phyloP scores from a whole-genome alignment of 1,139 yeast genomes.

The Spathaspora jeffriesii region DNA sequence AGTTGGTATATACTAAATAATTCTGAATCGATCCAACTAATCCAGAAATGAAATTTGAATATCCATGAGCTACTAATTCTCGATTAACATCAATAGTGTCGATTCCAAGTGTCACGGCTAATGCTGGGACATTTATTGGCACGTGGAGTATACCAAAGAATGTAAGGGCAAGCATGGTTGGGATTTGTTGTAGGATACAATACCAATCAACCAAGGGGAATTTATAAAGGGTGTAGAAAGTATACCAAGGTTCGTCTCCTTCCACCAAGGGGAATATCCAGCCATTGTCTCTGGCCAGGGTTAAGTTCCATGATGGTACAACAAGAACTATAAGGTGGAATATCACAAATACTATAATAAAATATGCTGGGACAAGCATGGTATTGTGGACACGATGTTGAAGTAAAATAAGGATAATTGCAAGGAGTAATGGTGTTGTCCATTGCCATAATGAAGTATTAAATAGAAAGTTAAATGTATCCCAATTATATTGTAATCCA shows the following conservation, averaged over 20 bases:
- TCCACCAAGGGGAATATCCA: slow-evolving; percentile 81
- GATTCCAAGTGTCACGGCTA: slow-evolving; percentile 88
- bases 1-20: slow-evolving; percentile 91
- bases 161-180: slow-evolving; percentile 94
- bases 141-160: slow-evolving; percentile 96
- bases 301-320: slow-evolving; percentile 66
- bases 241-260: slow-evolving; percentile 82
- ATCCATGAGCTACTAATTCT: slow-evolving; percentile 93
- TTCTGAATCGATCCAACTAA: slow-evolving; percentile 86
- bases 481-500: slow-evolving; percentile 62
- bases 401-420: slow-evolving; percentile 58
- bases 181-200: slow-evolving; percentile 67
- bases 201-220: slow-evolving; percentile 73
- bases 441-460: slow-evolving; percentile 60
- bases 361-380: slow-evolving; percentile 77
- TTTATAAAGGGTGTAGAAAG: slow-evolving; percentile 73
- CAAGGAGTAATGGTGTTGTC: slow-evolving; percentile 67
- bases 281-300: slow-evolving; percentile 65
- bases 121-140: slow-evolving; percentile 96
- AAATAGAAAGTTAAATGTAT: slow-evolving; percentile 52
- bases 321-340: slow-evolving; percentile 70
- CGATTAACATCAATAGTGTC: slow-evolving; percentile 88
- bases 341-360: slow-evolving; percentile 64
- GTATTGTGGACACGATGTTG: slow-evolving; percentile 73
- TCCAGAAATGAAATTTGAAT: slow-evolving; percentile 89